Conservation (phyloP, 345 rosid species). For the Rhodomyrtus tomentosa region DNA sequence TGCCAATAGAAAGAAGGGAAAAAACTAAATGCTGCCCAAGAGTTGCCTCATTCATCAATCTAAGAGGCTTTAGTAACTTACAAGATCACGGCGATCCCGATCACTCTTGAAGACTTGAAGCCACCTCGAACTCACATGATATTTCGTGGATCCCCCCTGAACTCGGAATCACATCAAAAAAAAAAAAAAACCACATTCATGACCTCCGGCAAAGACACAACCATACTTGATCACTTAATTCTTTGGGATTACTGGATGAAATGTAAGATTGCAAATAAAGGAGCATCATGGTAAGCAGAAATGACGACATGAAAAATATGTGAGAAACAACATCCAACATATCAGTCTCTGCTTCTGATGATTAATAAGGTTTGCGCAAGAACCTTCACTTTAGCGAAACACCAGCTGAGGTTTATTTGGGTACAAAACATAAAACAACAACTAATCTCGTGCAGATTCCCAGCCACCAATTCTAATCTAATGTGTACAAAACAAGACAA, state of each 20-base stretch:
- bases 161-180: conserved; percentile 6
- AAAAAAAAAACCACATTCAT: background rate
- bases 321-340: background rate
- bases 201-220: background rate
- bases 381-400: background rate
- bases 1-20: background rate
- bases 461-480: background rate
- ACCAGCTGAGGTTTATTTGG: background rate
- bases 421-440: background rate
- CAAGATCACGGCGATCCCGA: conserved; percentile 94
- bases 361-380: background rate
- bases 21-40: background rate
- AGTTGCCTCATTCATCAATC: background rate
- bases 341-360: background rate
- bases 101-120: conserved; percentile 83
- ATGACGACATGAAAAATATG: background rate
- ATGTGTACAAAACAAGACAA: background rate
- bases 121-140: conserved; percentile 87
- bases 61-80: conserved; percentile 18
- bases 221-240: background rate
- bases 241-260: background rate
- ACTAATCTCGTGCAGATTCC: background rate
- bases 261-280: background rate
- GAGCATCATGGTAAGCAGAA: background rate
- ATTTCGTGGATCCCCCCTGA: conserved; percentile 95